Conservation (phyloP, 2,329 filamentous ascomycete genomes). For the Ramularia endophylla region DNA sequence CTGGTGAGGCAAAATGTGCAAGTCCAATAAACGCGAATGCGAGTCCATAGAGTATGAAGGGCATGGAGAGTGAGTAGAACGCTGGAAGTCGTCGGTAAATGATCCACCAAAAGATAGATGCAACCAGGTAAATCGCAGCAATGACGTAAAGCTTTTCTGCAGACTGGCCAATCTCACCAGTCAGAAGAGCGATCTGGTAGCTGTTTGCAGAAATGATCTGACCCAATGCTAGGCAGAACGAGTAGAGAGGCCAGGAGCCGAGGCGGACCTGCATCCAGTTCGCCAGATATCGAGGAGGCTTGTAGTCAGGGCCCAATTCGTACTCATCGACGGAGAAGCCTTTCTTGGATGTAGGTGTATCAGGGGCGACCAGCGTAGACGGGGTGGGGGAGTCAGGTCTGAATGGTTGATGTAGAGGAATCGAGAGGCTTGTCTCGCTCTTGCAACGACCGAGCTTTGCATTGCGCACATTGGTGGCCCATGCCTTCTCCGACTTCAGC, state of each 20-base stretch:
- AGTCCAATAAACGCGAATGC: slow-evolving; percentile 57
- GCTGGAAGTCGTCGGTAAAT: slow-evolving; percentile 53
- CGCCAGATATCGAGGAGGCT: slow-evolving; percentile 52
- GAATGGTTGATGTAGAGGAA: slow-evolving; percentile 6
- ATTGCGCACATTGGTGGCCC: slow-evolving; percentile 53
- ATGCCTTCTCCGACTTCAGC: slow-evolving; percentile 58
- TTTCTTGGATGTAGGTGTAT: slow-evolving; percentile 27
- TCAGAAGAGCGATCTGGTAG: slow-evolving; percentile 60
- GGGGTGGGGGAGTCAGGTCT: background rate
- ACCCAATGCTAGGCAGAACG: slow-evolving; percentile 54
- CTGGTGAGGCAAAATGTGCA: slow-evolving; percentile 46
- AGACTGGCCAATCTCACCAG: slow-evolving; percentile 53
- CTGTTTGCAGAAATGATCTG: slow-evolving; percentile 60
- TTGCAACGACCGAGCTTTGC: slow-evolving; percentile 50
- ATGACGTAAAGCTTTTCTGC: slow-evolving; percentile 54
- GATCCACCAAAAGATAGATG: slow-evolving; percentile 56
- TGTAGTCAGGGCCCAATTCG: slow-evolving; percentile 48
- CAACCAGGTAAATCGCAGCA: slow-evolving; percentile 51
- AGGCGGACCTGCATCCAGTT: slow-evolving; percentile 51
- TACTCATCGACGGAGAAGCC: slow-evolving; percentile 37
- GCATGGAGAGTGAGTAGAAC: slow-evolving; percentile 50
- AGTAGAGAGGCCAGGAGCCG: slow-evolving; percentile 57
- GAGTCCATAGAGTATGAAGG: slow-evolving; percentile 56
- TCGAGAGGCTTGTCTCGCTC: slow-evolving; percentile 8
- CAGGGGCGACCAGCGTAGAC: slow-evolving; percentile 28